A percentile compares a stretch with the other conserved stretches of the same genome.
phyloP scores from a whole-genome alignment of 352 stramenopile species.

The Globisporangium acanthophoron region DNA sequence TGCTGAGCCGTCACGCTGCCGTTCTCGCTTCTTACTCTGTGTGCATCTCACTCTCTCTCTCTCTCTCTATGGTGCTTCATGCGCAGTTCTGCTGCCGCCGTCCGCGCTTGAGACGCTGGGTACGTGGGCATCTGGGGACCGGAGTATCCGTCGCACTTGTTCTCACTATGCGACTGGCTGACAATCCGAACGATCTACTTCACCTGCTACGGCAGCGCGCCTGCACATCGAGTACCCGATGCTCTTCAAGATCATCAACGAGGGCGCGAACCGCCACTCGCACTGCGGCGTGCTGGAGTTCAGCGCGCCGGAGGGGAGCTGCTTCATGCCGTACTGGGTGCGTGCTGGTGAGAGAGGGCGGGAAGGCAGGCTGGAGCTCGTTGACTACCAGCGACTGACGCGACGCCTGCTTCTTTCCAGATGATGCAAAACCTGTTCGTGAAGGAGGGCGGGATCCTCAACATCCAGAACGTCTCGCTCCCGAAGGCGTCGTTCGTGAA shows the following conservation, averaged over 20 bases:
- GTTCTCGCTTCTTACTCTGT: background rate
- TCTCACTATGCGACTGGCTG: background rate
- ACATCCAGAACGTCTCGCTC: slow-evolving; percentile 94
- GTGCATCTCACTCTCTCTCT: background rate
- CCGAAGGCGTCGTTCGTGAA: slow-evolving; percentile 98
- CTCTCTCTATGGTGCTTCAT: background rate
- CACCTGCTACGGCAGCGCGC: slow-evolving; percentile 28
- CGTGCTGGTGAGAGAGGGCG: background rate
- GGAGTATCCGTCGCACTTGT: background rate
- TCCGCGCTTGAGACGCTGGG: slow-evolving; percentile 97
- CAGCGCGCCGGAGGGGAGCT: slow-evolving; percentile 96
- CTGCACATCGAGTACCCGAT: slow-evolving; percentile 99
- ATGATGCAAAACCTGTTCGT: slow-evolving; percentile 99
- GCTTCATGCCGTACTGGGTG: slow-evolving; percentile 99
- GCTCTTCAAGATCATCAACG: slow-evolving; percentile 96
- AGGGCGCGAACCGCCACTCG: slow-evolving; percentile 84
- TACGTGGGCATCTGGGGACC: slow-evolving; percentile 15
- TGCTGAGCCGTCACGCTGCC: background rate
- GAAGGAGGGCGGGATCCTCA: slow-evolving; percentile 90
- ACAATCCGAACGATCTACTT: slow-evolving; percentile 9
- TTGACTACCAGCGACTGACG: background rate
- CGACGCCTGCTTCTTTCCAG: slow-evolving; percentile 15
- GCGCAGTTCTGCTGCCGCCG: slow-evolving; percentile 91
- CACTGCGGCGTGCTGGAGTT: slow-evolving; percentile 99
- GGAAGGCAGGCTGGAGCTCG: too few relatives aligned